Base-by-base conservation (phyloP, 179 eudicot species). In the Beta corolliflora region DNA sequence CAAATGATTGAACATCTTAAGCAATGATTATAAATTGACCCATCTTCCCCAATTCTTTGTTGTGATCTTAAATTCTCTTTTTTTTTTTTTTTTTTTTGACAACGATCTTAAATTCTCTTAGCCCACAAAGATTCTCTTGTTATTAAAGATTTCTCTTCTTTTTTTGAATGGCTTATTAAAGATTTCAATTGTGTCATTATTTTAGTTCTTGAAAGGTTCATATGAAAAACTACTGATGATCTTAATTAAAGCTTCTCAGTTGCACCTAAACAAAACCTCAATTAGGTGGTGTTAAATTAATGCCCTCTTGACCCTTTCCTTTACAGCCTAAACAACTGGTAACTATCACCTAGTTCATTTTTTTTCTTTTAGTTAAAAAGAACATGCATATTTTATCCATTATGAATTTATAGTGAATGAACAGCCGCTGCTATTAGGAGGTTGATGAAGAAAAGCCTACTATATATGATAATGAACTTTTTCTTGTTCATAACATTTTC, bases 121-220 rank as follows among this genome's bases (percentile, higher is more conserved):
- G 83, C 86, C 86, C 86, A 83, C 86, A 61, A 75, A 83, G 83
- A 84, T 84, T 66, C 83, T 70, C 73, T 36, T 76, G 8, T 3
- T 46, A 72, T 31, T 41, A 76, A 75, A 56, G 50, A 12, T 69
- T 80, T 71, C 68, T 59, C 3, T 36, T 36, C 41, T 36, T 2
- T 36, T 36, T 25, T 36, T 36, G 41, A 36, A 36, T 36, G 41
- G 41, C 41, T 3, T 31, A 72, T 31, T 41, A 76, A 75, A 56
- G 50, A 12, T 69, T 76, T 71, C 68, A 59, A 52, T 9, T 76
- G 7, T 45, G 58, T 50, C 29, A 65, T 63, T 79, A 75, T 29
- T 69, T 72, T 46, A 11, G 23, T 29, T 23, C 63, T 78, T 56
- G 31, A 73, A 8, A 50, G 59, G 9, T 71, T 71, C 78, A 78